Evolutionary conservation across 345 rosid genomes (phyloP), one percentile per base, ranked within the genome.

Genomic region (Brassica nigra): DNA sequence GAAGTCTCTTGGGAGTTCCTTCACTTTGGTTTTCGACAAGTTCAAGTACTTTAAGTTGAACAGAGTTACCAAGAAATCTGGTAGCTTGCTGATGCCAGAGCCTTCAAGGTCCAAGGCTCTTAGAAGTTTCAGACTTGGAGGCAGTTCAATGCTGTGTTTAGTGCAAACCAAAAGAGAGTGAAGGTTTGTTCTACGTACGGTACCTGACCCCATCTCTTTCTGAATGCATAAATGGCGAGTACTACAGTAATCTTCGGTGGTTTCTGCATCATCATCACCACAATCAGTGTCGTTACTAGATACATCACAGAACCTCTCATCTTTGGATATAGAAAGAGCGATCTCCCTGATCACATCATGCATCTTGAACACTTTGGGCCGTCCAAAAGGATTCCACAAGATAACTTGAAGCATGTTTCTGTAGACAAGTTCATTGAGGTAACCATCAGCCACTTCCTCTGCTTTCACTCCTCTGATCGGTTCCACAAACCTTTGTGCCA

Each of bases 11-110:
- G 83, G 86, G 30, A 84, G 81, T 28, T 70, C 44, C 80, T 80
- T 76, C 39, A 71, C 81, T 27, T 37, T 54, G 20, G 87, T 87
- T 75, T 81, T 54, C 59, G 42, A 79, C 68, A 85, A 55, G 70
- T 83, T 87, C 66, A 81, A 70, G 64, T 77, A 83, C 68, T 79
- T 85, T 54, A 85, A 77, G 59, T 85, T 85, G 80, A 87, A 84
- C 36, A 85, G 75, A 15, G 5, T 37, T 14, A 49, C 77, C 33
- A 80, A 42, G 9, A 65, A 31, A 8, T 72, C 69, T 1, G 88
- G 83, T 1, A 85, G 74, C 68, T 79, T 70, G 31, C 4, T 62
- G 62, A 87, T 66, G 6, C 76, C 82, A 18, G 64, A 65, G 55
- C 27, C 57, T 70, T 87, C 84, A 10, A 85, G 64, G 68, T 87